Evolutionary conservation across 2,329 filamentous ascomycete genomes (phyloP).

Genomic region (Trichoderma lentiforme): DNA sequence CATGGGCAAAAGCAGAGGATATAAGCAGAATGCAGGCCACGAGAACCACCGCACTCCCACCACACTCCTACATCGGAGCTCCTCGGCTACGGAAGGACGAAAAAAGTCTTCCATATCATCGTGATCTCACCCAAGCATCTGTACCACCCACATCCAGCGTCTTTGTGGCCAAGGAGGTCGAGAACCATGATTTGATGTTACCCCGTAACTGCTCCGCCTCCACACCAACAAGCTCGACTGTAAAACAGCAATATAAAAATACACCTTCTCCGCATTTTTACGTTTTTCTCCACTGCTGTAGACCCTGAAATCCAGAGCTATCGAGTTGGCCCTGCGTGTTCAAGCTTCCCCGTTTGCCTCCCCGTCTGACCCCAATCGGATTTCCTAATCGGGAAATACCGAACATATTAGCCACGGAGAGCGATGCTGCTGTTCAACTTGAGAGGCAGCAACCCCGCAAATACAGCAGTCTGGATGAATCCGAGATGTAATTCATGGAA

Average conservation of each 20-base stretch:
- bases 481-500: not conserved
- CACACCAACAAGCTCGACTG: not conserved
- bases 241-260: not conserved
- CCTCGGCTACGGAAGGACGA: not conserved
- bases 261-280: not conserved
- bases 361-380: constrained; percentile 19
- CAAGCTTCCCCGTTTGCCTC: not conserved
- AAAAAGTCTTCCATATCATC: not conserved
- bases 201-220: not conserved
- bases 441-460: constrained; percentile 1
- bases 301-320: constrained; percentile 3
- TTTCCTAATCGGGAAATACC: constrained; percentile 23
- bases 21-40: not conserved
- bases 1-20: constrained; percentile 8
- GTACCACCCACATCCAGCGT: not conserved
- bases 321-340: constrained; percentile 11
- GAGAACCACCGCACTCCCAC: not conserved
- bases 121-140: not conserved
- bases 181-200: not conserved
- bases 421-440: not conserved
- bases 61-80: constrained; percentile 10
- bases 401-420: not conserved
- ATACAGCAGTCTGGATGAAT: not conserved
- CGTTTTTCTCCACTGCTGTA: not conserved
- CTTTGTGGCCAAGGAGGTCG: not conserved